Conservation (phyloP, 2,329 filamentous ascomycete genomes). For the Phyllosticta citrichinensis region DNA sequence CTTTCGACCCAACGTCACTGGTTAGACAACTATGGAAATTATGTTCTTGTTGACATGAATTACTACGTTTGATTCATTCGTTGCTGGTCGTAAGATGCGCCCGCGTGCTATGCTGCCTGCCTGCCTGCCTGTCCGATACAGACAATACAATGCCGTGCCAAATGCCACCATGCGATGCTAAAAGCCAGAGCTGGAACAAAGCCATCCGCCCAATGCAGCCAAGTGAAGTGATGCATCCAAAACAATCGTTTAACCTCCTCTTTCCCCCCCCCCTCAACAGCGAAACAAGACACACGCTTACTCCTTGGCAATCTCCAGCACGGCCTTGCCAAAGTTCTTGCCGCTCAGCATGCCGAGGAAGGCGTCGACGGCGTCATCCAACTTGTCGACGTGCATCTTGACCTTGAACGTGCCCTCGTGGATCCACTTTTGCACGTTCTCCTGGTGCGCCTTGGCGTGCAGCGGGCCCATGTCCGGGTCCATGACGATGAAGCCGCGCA, state of each 20-base stretch:
- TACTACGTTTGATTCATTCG: not conserved
- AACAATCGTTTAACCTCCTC: not conserved
- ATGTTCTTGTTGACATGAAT: not conserved
- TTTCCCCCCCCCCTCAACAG: not conserved
- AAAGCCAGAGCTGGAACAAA: not conserved
- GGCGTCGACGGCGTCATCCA: slow-evolving; percentile 66
- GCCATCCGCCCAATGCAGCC: not conserved
- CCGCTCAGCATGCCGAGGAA: slow-evolving; percentile 66
- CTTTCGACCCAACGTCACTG: too few species aligned
- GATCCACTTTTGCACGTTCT: slow-evolving; percentile 68
- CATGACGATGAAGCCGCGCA: slow-evolving; percentile 67
- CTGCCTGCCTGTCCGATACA: not conserved
- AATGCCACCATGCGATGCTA: not conserved
- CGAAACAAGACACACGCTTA: not conserved
- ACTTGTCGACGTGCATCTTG: slow-evolving; percentile 60
- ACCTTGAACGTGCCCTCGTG: slow-evolving; percentile 65
- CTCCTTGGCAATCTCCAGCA: slow-evolving; percentile 52
- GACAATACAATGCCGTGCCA: not conserved
- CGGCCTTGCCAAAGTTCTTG: slow-evolving; percentile 78
- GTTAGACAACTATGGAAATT: too few species aligned
- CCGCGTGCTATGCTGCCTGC: not conserved
- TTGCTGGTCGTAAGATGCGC: not conserved
- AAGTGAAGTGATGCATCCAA: not conserved
- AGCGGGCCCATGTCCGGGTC: slow-evolving; percentile 56
- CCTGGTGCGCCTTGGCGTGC: slow-evolving; percentile 61